Evolutionary conservation across 345 rosid species (phyloP), one percentile per base, ranked within the genome.

Genomic region (Populus ilicifolia): DNA sequence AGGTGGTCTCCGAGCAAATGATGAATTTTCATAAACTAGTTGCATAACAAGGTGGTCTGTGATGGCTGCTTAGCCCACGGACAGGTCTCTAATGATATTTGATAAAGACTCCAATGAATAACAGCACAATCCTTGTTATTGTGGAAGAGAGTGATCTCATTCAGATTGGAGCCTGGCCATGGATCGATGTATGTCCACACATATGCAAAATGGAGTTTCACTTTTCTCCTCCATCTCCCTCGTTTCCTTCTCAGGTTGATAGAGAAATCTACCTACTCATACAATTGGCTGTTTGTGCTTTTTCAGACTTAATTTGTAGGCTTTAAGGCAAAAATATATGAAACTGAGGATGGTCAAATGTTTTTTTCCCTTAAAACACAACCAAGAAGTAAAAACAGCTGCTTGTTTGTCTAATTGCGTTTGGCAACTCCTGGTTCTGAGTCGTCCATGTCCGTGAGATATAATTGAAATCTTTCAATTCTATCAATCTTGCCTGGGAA

Each of bases 241-340:
- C 17, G 8, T 52, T 35, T 17, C 33, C n/a, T 52, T 7, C 59
- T 20, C n/a, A 6, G 6, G 35, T 75, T 75, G 78, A 75, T 50
- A 9, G 71, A 36, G 78, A 75, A 75, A 75, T 75, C 10, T 36
- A 75, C 63, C 78, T 33, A 75, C 63, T 33, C 7, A 43, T 3
- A 17, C 25, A 18, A 67, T 35, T 35, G 8, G 21, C 33, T 14
- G 20, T 35, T 7, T 67, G 13, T 36, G 20, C 33, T 8, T 67
- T 30, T 67, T 35, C 39, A 14, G 39, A 38, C 39, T 7, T 33
- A 33, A 4, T 33, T 7, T 38, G 8, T 38, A 38, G 39, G 39
- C 8, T 38, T 38, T 38, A 7, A 6, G 8, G 39, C 6, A 38
- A 38, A 30, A 33, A 33, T 4, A 33, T 33, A 33, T 4, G 12